phyloP scores from a whole-genome alignment of 2,329 filamentous ascomycete genomes.

The Colletotrichum tropicicola region DNA sequence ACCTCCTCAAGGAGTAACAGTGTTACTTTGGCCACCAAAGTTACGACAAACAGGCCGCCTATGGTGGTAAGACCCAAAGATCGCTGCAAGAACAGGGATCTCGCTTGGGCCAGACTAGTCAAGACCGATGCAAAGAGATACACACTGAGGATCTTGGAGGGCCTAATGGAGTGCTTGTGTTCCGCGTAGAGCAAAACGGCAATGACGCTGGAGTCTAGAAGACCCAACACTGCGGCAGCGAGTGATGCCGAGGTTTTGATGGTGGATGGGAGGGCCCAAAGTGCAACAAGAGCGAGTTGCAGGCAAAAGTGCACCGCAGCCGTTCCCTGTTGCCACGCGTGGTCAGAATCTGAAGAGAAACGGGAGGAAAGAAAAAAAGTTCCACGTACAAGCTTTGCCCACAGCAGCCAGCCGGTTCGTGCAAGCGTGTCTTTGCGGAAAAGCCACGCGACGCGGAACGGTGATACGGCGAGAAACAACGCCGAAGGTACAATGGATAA shows the following conservation, averaged over 20 bases:
- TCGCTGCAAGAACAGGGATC: conserved; percentile 43
- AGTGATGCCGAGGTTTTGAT: conserved; percentile 33
- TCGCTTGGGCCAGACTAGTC: conserved; percentile 41
- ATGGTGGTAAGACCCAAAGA: conserved; percentile 20
- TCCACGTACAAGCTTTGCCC: conserved; percentile 35
- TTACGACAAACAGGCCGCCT: conserved; percentile 36
- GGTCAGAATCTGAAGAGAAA: not conserved
- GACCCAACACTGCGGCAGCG: conserved; percentile 36
- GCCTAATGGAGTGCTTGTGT: conserved; percentile 41
- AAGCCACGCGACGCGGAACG: conserved; percentile 2
- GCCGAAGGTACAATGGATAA: conserved; percentile 26
- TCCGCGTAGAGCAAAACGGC: conserved; percentile 43
- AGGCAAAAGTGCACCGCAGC: not conserved
- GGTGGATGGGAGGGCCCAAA: conserved; percentile 7
- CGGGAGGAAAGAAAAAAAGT: no score
- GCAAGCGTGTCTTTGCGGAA: conserved; percentile 15
- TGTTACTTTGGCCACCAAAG: conserved; percentile 34
- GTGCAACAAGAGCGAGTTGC: not conserved
- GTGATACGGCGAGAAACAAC: conserved; percentile 1
- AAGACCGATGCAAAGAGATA: conserved; percentile 43
- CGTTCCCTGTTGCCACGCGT: not conserved
- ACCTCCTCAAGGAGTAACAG: conserved; percentile 42
- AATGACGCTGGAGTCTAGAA: conserved; percentile 41
- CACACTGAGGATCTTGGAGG: conserved; percentile 41
- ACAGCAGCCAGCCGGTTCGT: conserved; percentile 20